Conservation (phyloP, 208 protist species). For the Blechomonas ayalai region DNA sequence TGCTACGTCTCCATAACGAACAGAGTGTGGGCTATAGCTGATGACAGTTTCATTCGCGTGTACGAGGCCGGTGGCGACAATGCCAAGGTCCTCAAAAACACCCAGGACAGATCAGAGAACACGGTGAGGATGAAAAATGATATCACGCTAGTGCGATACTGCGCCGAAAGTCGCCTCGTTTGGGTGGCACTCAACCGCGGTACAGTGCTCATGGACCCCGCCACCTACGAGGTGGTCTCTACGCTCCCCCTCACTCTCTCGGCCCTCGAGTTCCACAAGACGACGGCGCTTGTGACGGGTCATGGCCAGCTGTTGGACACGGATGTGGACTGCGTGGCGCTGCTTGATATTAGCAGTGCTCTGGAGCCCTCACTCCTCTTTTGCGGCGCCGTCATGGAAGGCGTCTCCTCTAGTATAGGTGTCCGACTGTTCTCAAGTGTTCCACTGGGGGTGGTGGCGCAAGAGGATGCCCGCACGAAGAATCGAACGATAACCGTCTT, state of each 20-base stretch:
- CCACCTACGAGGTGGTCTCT: constrained; percentile 28
- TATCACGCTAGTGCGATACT: constrained; percentile 62
- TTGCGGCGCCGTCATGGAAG: constrained; percentile 24
- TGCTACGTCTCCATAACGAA: constrained; percentile 45
- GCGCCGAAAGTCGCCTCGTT: constrained; percentile 39
- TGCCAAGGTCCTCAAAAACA: constrained; percentile 22
- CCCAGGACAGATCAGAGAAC: constrained; percentile 52
- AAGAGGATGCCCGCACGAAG: constrained; percentile 23
- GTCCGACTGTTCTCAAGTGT: constrained; percentile 48
- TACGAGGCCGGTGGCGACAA: constrained; percentile 74
- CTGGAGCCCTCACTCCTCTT: constrained; percentile 46
- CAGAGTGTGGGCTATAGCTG: constrained; percentile 75
- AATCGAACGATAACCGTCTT: constrained; percentile 54
- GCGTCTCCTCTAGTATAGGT: constrained; percentile 29
- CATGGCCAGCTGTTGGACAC: constrained; percentile 35
- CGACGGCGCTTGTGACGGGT: constrained; percentile 62
- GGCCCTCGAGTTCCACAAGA: constrained; percentile 56
- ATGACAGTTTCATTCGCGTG: constrained; percentile 72
- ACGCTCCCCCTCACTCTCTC: constrained; percentile 42
- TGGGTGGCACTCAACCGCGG: constrained; percentile 51
- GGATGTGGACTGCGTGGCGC: constrained; percentile 37
- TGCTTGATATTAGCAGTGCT: constrained; percentile 63
- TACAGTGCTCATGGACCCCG: constrained; percentile 59
- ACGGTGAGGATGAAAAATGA: constrained; percentile 57
- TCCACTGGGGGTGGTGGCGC: constrained; percentile 53